These are phyloP conservation scores for Didymella arachidicola DNA, from an alignment of 2,329 filamentous ascomycete genomes.

Conservation along the genomic window DNA sequence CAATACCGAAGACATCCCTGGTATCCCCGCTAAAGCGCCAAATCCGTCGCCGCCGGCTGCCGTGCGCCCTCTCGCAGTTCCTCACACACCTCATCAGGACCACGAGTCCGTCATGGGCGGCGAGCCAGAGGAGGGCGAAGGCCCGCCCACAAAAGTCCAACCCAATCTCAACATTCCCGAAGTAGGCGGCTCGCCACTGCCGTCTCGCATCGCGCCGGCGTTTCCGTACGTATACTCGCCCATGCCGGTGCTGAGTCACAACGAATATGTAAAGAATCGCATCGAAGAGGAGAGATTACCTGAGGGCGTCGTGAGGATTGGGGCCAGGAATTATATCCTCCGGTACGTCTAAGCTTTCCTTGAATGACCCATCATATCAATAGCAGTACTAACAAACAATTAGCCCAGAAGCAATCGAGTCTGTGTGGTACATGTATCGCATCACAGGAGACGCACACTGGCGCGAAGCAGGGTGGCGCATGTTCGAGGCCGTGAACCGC, in stretches of 20 bases:
- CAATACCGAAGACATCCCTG: slow-evolving; percentile 12
- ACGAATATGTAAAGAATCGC: slow-evolving; percentile 48
- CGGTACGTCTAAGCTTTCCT: slow-evolving; percentile 50
- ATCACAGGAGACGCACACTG: slow-evolving; percentile 72
- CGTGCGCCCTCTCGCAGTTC: slow-evolving; percentile 18
- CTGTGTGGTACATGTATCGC: slow-evolving; percentile 79
- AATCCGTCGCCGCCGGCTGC: slow-evolving; percentile 19
- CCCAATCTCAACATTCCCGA: slow-evolving; percentile 22
- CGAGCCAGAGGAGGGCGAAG: slow-evolving; percentile 32
- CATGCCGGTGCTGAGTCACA: slow-evolving; percentile 40
- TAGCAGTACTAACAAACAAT: background rate
- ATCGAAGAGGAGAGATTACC: slow-evolving; percentile 58
- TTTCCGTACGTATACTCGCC: slow-evolving; percentile 46
- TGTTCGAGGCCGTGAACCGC: slow-evolving; percentile 71
- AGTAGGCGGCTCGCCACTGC: slow-evolving; percentile 6
- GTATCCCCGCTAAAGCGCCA: slow-evolving; percentile 8
- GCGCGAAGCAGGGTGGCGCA: slow-evolving; percentile 75
- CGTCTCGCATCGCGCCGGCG: slow-evolving; percentile 33
- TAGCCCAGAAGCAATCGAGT: slow-evolving; percentile 79
- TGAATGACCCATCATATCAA: background rate
- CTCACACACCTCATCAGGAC: slow-evolving; percentile 17
- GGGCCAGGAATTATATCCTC: slow-evolving; percentile 68
- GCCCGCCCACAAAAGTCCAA: slow-evolving; percentile 37
- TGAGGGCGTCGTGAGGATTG: slow-evolving; percentile 63
- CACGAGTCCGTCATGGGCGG: slow-evolving; percentile 29